Conservation (phyloP, 495 filamentous ascomycete species). For the Tuber magnatum region DNA sequence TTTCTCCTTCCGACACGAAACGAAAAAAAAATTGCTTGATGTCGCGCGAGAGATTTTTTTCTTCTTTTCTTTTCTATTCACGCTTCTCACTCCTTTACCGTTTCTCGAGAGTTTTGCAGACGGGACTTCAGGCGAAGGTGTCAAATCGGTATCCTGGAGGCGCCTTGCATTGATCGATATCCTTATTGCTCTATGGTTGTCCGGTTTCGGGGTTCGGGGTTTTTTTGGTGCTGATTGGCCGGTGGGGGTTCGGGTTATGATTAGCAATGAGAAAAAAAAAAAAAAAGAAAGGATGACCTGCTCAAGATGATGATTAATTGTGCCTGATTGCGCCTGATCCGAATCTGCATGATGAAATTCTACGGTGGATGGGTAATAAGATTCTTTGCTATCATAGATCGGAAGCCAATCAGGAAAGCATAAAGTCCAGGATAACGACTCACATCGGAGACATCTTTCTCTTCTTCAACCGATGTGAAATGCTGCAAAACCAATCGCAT, state of each 20-base stretch:
- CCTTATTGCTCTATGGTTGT: background rate
- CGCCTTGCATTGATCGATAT: background rate
- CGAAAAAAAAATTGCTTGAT: background rate
- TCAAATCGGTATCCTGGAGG: background rate
- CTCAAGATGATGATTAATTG: background rate
- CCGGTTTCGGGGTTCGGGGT: background rate
- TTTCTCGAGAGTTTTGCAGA: background rate
- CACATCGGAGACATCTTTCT: background rate
- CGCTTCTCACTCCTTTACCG: background rate
- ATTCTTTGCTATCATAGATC: background rate
- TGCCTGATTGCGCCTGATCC: background rate
- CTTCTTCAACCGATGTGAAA: background rate
- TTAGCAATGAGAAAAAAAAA: background rate
- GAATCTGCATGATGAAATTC: background rate
- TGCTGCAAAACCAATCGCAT: background rate
- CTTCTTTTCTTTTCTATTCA: background rate
- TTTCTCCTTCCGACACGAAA: background rate
- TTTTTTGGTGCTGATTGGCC: background rate
- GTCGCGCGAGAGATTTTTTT: background rate
- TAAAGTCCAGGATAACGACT: background rate
- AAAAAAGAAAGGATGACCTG: background rate
- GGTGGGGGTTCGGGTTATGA: background rate
- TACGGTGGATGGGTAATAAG: background rate
- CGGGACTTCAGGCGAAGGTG: background rate
- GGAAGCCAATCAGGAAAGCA: background rate